Conservation (phyloP, 805 yeast genomes). For the Brettanomyces custersianus region DNA sequence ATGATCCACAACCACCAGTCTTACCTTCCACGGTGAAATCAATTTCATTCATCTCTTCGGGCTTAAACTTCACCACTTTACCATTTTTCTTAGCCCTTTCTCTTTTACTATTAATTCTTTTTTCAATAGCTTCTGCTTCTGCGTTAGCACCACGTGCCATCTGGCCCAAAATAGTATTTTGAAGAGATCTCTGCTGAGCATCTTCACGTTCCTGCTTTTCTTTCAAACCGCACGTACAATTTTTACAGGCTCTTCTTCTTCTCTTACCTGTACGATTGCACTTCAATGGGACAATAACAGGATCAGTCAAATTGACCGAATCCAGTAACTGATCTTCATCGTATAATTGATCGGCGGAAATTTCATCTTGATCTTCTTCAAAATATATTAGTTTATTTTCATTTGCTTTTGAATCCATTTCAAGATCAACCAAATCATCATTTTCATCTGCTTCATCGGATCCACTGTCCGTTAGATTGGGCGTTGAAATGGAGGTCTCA, state of each 20-base stretch:
- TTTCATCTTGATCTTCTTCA: constrained; percentile 28
- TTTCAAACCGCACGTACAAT: constrained; percentile 94
- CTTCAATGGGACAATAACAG: constrained; percentile 47
- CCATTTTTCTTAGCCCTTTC: constrained; percentile 9
- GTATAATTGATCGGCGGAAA: constrained; percentile 14
- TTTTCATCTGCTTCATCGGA: constrained; percentile 32
- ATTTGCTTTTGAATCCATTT: constrained; percentile 30
- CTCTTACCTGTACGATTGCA: constrained; percentile 42
- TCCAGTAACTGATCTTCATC: constrained; percentile 45
- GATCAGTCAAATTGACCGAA: constrained; percentile 20
- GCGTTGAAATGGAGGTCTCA: constrained; percentile 8
- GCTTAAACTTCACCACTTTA: constrained; percentile 38
- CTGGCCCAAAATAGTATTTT: constrained; percentile 34
- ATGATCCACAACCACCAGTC: constrained; percentile 95
- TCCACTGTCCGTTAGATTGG: constrained; percentile 37
- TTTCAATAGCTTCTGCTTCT: constrained; percentile 48
- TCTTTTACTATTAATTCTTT: constrained; percentile 30
- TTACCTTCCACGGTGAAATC: constrained; percentile 97
- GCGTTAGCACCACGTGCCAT: constrained; percentile 43
- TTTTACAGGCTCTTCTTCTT: constrained; percentile 93
- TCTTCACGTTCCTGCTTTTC: constrained; percentile 73
- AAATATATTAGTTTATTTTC: constrained; percentile 45
- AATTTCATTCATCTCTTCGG: constrained; percentile 75
- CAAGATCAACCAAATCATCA: constrained; percentile 27
- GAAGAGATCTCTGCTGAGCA: constrained; percentile 32